phyloP scores from a whole-genome alignment of 495 filamentous ascomycete species.

The Aspergillus saccharolyticus region DNA sequence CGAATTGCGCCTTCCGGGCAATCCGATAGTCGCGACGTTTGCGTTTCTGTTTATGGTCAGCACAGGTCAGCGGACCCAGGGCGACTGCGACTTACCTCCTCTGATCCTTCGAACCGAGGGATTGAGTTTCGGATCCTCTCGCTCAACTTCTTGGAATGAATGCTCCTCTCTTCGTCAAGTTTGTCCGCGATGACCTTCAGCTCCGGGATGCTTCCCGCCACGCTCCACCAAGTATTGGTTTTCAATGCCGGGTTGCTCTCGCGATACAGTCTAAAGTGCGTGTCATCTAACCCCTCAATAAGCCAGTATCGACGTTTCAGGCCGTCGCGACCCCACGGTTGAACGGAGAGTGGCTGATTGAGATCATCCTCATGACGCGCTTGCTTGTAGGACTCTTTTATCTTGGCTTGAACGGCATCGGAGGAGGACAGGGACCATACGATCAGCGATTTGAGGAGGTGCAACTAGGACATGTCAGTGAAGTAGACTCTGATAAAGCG shows the following conservation, averaged over 20 bases:
- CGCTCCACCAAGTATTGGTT: constrained; percentile 81
- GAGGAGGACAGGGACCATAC: constrained; percentile 90
- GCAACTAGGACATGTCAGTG: constrained; percentile 56
- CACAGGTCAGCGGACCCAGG: neutral
- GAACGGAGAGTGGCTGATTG: constrained; percentile 88
- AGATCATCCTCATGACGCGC: constrained; percentile 83
- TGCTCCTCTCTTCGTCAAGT: constrained; percentile 71
- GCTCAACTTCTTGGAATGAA: constrained; percentile 69
- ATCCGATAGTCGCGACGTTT: constrained; percentile 87
- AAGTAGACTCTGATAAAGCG: too few species aligned
- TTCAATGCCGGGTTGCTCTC: constrained; percentile 81
- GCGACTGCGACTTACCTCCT: constrained; percentile 58
- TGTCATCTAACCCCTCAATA: constrained; percentile 91
- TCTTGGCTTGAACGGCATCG: constrained; percentile 70
- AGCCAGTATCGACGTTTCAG: constrained; percentile 90
- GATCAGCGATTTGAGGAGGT: constrained; percentile 73
- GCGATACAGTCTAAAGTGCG: constrained; percentile 86
- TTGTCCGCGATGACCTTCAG: constrained; percentile 67
- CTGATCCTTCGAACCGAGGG: constrained; percentile 89
- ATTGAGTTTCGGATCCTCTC: constrained; percentile 75
- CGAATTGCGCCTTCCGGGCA: constrained; percentile 79
- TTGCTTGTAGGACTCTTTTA: constrained; percentile 88
- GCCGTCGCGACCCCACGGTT: constrained; percentile 89
- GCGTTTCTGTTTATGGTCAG: constrained; percentile 64
- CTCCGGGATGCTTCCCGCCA: constrained; percentile 88